Conservation (phyloP, 2,329 filamentous ascomycete species). For the Daldinia sp. region DNA sequence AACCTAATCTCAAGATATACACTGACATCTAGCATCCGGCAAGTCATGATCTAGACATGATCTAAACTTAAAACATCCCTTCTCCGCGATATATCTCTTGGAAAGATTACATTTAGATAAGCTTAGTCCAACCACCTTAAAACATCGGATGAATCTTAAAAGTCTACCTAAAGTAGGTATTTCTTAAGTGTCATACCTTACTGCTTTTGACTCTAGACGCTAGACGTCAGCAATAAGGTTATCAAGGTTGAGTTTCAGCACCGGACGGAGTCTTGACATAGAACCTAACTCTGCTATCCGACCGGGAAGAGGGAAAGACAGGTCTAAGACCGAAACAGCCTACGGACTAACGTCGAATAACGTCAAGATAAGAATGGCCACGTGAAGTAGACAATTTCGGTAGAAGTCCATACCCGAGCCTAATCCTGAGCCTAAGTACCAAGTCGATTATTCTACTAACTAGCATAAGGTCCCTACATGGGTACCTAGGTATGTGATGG, state of each 20-base stretch:
- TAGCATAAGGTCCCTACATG: no score
- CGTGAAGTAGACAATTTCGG: conserved; percentile 15
- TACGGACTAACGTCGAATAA: not conserved
- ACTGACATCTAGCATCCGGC: conserved; percentile 1
- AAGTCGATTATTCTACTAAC: not conserved
- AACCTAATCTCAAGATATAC: conserved; percentile 22
- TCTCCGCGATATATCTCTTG: not conserved
- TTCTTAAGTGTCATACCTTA: no score
- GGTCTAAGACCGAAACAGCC: conserved; percentile 1
- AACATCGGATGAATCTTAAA: conserved; percentile 7
- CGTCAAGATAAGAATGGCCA: conserved; percentile 6
- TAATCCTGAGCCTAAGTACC: not conserved
- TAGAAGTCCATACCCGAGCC: not conserved
- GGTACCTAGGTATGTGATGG: no score
- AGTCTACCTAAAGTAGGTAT: no score
- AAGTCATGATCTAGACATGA: conserved; percentile 14
- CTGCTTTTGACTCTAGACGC: no score
- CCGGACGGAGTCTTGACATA: conserved; percentile 13
- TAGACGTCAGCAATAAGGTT: not conserved
- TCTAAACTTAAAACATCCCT: conserved; percentile 13
- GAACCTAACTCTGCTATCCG: conserved; percentile 13
- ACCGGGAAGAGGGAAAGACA: not conserved
- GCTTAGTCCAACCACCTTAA: conserved; percentile 3
- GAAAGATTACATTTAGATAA: not conserved
- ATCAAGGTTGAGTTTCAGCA: conserved; percentile 21